These are phyloP conservation scores for Scortechinia acanthostroma DNA, from an alignment of 2,329 filamentous ascomycete species.

Conservation along the genomic window DNA sequence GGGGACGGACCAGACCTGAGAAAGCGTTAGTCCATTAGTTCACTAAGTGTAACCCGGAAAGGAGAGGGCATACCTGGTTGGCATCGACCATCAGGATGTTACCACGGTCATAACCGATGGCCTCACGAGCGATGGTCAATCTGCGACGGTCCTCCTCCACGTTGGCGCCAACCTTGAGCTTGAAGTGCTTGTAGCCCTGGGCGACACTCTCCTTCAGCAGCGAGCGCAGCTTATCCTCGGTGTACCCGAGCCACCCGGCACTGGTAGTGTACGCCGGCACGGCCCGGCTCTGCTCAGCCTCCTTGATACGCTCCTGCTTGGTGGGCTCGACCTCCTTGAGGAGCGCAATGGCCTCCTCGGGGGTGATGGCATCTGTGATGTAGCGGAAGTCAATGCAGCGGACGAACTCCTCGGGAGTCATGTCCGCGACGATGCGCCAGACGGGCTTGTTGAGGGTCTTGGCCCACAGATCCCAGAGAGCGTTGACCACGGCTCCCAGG, in stretches of 20 bases:
- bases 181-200: conserved; percentile 79
- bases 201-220: conserved; percentile 68
- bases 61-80: conserved; percentile 55
- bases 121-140: conserved; percentile 67
- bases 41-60: too few species aligned
- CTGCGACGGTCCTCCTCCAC: conserved; percentile 67
- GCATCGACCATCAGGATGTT: conserved; percentile 89
- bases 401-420: conserved; percentile 82
- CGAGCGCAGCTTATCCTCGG: conserved; percentile 75
- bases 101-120: conserved; percentile 75
- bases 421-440: conserved; percentile 83
- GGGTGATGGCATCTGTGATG: conserved; percentile 87
- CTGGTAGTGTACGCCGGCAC: conserved; percentile 88
- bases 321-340: conserved; percentile 57
- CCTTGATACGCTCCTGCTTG: conserved; percentile 65
- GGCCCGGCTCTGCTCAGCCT: conserved; percentile 67
- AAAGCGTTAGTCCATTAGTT: too few species aligned
- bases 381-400: conserved; percentile 88
- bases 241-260: conserved; percentile 87
- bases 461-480: conserved; percentile 92
- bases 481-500: conserved; percentile 81
- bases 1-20: conserved; percentile 72
- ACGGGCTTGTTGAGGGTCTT: conserved; percentile 81
- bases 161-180: conserved; percentile 77
- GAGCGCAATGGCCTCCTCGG: conserved; percentile 71